phyloP scores from a whole-genome alignment of 2,329 filamentous ascomycete species.

The Acarospora socialis region DNA sequence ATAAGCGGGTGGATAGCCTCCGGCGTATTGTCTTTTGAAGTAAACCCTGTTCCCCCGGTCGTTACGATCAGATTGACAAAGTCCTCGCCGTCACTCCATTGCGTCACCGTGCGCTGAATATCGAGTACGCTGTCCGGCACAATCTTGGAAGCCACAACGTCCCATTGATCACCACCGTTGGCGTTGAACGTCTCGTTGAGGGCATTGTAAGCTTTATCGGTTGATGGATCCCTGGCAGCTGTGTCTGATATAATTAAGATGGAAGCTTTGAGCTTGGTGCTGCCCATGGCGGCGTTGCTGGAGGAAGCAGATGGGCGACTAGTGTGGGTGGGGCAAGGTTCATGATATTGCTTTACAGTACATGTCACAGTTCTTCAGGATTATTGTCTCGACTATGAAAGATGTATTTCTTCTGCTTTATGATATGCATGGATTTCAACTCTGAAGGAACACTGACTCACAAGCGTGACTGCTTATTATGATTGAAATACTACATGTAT shows the following conservation, averaged over 20 bases:
- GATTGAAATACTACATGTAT: too few species aligned
- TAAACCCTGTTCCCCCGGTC: constrained; percentile 88
- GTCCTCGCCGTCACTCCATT: constrained; percentile 52
- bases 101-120: constrained; percentile 59
- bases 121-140: constrained; percentile 60
- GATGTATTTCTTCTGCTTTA: too few species aligned
- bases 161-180: constrained; percentile 58
- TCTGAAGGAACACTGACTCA: too few species aligned
- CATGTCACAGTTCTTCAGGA: too few species aligned
- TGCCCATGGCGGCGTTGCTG: not conserved
- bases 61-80: constrained; percentile 65
- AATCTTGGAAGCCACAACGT: constrained; percentile 53
- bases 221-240: constrained; percentile 61
- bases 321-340: not conserved
- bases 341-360: too few species aligned
- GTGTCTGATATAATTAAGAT: constrained; percentile 88
- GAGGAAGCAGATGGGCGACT: not conserved
- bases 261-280: constrained; percentile 47
- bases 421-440: too few species aligned
- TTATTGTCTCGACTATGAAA: too few species aligned
- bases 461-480: too few species aligned
- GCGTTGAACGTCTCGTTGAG: constrained; percentile 55
- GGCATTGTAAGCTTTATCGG: constrained; percentile 56
- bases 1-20: constrained; percentile 43
- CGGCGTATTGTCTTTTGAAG: constrained; percentile 69